Evolutionary conservation across 345 rosid species (phyloP), one percentile per base, ranked within the genome.

Genomic region (Rhodomyrtus tomentosa): DNA sequence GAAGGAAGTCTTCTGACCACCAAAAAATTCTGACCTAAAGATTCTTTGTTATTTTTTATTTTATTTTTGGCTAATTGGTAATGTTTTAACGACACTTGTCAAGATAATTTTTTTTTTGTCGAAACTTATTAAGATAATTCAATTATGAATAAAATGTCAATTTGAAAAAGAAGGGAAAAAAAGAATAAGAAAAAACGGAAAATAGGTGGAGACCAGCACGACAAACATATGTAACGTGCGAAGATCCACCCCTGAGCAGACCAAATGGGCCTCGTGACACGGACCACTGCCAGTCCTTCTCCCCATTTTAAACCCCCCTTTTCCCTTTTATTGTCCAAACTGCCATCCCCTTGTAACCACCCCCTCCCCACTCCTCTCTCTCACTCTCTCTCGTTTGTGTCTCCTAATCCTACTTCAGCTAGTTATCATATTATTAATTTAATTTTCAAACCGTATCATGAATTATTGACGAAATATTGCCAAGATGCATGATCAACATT

Each of bases 231-330:
- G 81, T 88, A 93, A 92, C 96, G 95, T 93, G 96, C 86, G 91
- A 89, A 86, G 92, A 93, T 92, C 93, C 88, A 85, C 88, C 86
- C 80, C 38, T 3, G 89, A 85, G 95, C 92, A 89, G 94, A 92
- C 92, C 92, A 86, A 45, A 79, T 59, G 91, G 93, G 91, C 84
- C 91, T 50, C 11, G 32, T 86, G 89, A 91, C 84, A 36, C 68
- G 56, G 93, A 91, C 90, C 49, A 36, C 40, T 49, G 7, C 76
- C 85, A 83, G 50, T 58, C 59, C 56, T 48, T 49, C 52, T 80
- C 32, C 12, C 52, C 40, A 32, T 10, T 45, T 59, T 14, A 80
- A 6, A 87, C 84, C 45, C 38, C 0, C 25, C 16, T 84, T 53
- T 53, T 5, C 18, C 10, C 1, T 6, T 6, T 52, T 32, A 86